phyloP scores from a whole-genome alignment of 805 yeast genomes.

The Lipomyces sp. region DNA sequence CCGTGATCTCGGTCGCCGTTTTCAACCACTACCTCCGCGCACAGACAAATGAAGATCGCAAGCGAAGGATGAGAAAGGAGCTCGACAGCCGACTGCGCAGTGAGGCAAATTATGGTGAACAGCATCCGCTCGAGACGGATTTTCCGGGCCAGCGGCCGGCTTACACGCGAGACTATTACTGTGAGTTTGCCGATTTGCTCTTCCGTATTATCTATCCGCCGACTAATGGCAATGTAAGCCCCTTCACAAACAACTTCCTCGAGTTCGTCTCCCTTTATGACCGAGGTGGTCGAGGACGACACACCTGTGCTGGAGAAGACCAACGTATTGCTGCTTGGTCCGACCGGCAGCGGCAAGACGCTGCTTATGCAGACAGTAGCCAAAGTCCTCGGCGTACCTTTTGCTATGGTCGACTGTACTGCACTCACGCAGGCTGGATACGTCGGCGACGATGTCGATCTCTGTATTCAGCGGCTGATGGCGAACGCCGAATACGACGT shows the following conservation, averaged over 20 bases:
- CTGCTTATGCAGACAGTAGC: slow-evolving; percentile 56
- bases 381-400: slow-evolving; percentile 51
- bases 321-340: slow-evolving; percentile 55
- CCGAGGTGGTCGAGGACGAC: slow-evolving; percentile 35
- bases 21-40: slow-evolving; percentile 53
- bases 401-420: slow-evolving; percentile 60
- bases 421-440: slow-evolving; percentile 63
- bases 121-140: slow-evolving; percentile 6
- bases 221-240: not conserved
- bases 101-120: slow-evolving; percentile 5
- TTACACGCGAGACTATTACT: not conserved
- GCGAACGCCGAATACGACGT: slow-evolving; percentile 52
- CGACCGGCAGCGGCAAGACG: slow-evolving; percentile 63
- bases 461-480: slow-evolving; percentile 52
- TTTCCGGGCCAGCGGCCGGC: slow-evolving; percentile 1
- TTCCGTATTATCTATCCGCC: not conserved
- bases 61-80: slow-evolving; percentile 6
- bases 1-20: slow-evolving; percentile 59
- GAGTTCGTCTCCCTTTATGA: not conserved
- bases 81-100: slow-evolving; percentile 14
- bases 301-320: slow-evolving; percentile 53
- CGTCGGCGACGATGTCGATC: slow-evolving; percentile 62
- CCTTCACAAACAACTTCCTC: too few relatives aligned
- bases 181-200: not conserved
- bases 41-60: slow-evolving; percentile 19